Base-by-base conservation (phyloP, 257 asterid genomes). In the Solanum chmielewskii region DNA sequence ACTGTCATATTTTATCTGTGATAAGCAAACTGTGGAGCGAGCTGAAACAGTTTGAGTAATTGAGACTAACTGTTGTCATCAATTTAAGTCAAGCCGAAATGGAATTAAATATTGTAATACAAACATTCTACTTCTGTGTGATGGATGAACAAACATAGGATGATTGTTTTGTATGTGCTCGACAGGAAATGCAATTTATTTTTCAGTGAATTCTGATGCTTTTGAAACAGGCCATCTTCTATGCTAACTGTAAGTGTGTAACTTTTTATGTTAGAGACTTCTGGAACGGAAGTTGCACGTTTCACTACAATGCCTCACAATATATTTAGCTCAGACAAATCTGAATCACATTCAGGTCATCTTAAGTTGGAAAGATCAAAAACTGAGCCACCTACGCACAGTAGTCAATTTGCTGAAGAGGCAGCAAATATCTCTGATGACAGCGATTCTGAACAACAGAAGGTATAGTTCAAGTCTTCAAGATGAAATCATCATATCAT, bases 351-450 rank as follows among this genome's bases (percentile, higher is more conserved):
- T 69, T 56, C 87, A 73, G 91, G 83, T 68, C 78, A 49, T 71
- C 69, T 62, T 85, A 91, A 74, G 76, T 86, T 93, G 86, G 95
- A 92, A 82, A 93, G 96, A 86, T 92, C 98, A 52, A 97, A 90
- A 74, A 94, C 95, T 2, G 99, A 93, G 91, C 91, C 91, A 89
- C 97, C 89, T 85, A 90, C 90, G 76, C 92, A 86, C 89, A 89
- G 89, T 73, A 89, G 91, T 86, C 86, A 91, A 86, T 91, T 88
- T 60, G 92, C 96, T 14, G 91, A 90, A 86, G 99, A 97, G 88
- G 97, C 98, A 85, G 98, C 94, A 3, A 95, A 94, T 89, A 90
- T 94, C 86, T 95, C 92, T 90, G 98, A 95, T 90, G 93, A 92
- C 88, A 92, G 91, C 56, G 88, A 94, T 87, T 77, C 98, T 73